A percentile compares a stretch with the other conserved stretches of the same genome.
phyloP scores from a whole-genome alignment of 306 rosid genomes.

The Vigna mungo region DNA sequence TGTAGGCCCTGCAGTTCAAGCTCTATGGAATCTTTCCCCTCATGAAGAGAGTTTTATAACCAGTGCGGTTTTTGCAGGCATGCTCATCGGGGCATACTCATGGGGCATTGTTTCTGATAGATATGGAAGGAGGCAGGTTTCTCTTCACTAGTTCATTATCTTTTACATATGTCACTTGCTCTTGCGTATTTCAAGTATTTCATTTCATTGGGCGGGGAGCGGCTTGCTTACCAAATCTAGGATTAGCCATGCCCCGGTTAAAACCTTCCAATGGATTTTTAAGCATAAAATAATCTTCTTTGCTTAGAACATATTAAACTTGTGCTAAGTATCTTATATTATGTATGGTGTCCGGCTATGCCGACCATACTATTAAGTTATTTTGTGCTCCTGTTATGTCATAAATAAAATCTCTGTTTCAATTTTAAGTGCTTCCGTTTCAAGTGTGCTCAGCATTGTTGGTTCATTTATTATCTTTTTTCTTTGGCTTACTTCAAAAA shows the following conservation, averaged over 20 bases:
- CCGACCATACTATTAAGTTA: slow-evolving; percentile 2
- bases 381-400: slow-evolving; percentile 10
- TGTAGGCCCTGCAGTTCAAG: slow-evolving; percentile 92
- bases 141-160: not conserved
- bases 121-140: slow-evolving; percentile 75
- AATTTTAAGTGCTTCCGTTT: slow-evolving; percentile 7
- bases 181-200: not conserved
- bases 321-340: not conserved
- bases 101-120: slow-evolving; percentile 96
- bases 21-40: slow-evolving; percentile 86
- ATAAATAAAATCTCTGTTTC: slow-evolving; percentile 30
- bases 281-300: not conserved
- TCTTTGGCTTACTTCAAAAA: slow-evolving; percentile 36
- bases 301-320: not conserved
- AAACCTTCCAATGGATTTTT: slow-evolving; percentile 15
- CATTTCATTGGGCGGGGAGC: not conserved
- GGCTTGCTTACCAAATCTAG: slow-evolving; percentile 14
- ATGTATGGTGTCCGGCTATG: slow-evolving; percentile 6
- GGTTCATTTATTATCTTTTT: slow-evolving; percentile 31
- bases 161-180: slow-evolving; percentile 14
- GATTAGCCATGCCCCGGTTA: slow-evolving; percentile 18
- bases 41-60: slow-evolving; percentile 77
- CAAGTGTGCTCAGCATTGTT: not conserved
- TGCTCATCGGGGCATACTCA: slow-evolving; percentile 86
- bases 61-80: slow-evolving; percentile 86